Evolutionary conservation across 352 stramenopile species (phyloP).

Genomic region (Globisporangium barbulae): DNA sequence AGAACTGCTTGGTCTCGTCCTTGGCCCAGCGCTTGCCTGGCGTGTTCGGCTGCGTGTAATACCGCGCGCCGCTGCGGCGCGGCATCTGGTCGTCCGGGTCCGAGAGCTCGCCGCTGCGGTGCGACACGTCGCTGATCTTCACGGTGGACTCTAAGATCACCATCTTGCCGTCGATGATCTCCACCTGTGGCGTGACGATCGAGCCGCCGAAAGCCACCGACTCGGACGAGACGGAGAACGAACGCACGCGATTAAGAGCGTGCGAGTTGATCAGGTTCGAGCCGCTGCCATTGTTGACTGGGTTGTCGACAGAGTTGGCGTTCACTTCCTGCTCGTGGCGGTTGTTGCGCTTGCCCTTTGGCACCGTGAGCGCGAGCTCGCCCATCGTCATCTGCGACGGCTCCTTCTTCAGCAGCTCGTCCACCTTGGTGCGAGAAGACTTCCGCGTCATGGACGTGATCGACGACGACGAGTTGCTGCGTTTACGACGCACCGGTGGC

Average conservation of each 20-base stretch:
- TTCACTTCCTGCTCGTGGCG: conserved; percentile 60
- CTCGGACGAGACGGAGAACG: conserved; percentile 62
- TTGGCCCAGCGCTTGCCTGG: conserved; percentile 69
- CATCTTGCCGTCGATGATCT: conserved; percentile 87
- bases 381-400: conserved; percentile 85
- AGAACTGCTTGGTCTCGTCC: conserved; percentile 87
- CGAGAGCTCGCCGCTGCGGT: conserved; percentile 29
- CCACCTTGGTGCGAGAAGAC: conserved; percentile 37
- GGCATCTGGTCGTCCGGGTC: conserved; percentile 24
- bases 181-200: conserved; percentile 70
- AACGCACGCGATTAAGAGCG: conserved; percentile 49
- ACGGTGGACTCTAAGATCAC: conserved; percentile 71
- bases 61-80: conserved; percentile 33
- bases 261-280: conserved; percentile 37
- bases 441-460: conserved; percentile 30
- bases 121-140: conserved; percentile 48
- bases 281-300: conserved; percentile 10
- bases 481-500: conserved; percentile 32
- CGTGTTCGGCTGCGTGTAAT: conserved; percentile 38
- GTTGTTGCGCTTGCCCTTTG: conserved; percentile 52
- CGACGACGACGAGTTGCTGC: conserved; percentile 55
- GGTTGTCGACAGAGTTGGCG: conserved; percentile 25
- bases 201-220: conserved; percentile 58
- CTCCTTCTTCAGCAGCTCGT: conserved; percentile 65
- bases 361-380: conserved; percentile 72